Base-by-base conservation (phyloP, 1,284 basidiomycete genomes). In the Ustilago loliicola region DNA sequence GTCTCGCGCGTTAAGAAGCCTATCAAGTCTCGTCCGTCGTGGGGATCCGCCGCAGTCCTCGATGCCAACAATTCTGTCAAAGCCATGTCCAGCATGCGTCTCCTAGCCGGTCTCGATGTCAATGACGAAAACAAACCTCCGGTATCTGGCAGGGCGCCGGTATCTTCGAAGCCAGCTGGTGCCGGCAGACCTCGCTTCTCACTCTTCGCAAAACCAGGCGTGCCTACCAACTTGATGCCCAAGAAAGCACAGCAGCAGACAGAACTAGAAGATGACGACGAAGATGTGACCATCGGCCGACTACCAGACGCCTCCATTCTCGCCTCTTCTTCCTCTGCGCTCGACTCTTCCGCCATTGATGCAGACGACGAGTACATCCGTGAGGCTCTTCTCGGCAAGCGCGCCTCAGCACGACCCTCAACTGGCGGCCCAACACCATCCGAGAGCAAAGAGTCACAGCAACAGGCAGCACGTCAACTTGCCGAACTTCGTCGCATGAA, bases 401-500 rank as follows among this genome's bases (percentile, higher is more conserved):
- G 72, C 10, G 58, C 71, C 9, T 62, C 67, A 1, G 61, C 75
- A 3, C 61, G 56, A n/a, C 70, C 60, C 13, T 64, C 74, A 32
- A 69, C 66, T 27, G 66, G 66, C 42, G 69, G 59, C 32, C 65
- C 70, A 9, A 69, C 74, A 1, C 62, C 74, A 11, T 7, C 42
- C 15, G 66, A 77, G 34, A 53, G 47, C 63, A 72, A 63, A 40
- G 75, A 86, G 42, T 77, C 71, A 11, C 61, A 75, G 15, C 83
- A 85, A 48, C 66, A 77, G 32, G 50, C 80, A 8, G 70, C 74
- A 8, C 63, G 69, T 11, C 83, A 86, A 42, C 67, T 85, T n/a
- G 42, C 66, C 25, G 81, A 85, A 52, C 59, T 84, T 7, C 74
- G 70, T 9, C 67, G 73, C 45, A 77, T 86, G 62, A 85, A 86